A percentile compares a stretch with the other conserved stretches of the same genome.
phyloP scores from a whole-genome alignment of 2,329 filamentous ascomycete genomes.

The Sordariomycetes sp. region DNA sequence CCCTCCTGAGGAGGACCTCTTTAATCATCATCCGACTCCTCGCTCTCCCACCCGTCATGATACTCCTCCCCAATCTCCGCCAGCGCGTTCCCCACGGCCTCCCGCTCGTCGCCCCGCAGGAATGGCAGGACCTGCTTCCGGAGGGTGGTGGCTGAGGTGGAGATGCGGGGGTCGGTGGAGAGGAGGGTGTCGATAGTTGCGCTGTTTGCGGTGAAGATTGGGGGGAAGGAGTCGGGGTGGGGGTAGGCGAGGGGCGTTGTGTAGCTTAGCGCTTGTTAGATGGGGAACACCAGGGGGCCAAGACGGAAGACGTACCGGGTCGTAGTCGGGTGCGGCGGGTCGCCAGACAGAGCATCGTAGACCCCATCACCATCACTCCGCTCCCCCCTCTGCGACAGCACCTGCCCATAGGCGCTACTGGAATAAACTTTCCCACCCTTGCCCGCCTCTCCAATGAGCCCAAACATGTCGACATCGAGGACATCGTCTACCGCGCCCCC shows the following conservation, averaged over 20 bases:
- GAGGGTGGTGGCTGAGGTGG: conserved; percentile 51
- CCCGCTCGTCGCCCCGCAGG: conserved; percentile 65
- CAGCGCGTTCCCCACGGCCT: conserved; percentile 68
- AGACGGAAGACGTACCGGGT: not conserved
- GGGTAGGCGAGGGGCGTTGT: conserved; percentile 52
- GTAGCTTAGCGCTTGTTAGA: no score
- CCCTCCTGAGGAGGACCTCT: not conserved
- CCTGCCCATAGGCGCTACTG: not conserved
- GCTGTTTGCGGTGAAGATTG: conserved; percentile 42
- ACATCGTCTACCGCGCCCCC: conserved; percentile 11
- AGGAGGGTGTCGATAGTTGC: conserved; percentile 46
- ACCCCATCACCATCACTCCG: not conserved
- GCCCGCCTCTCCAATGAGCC: conserved; percentile 4
- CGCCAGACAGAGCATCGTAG: not conserved
- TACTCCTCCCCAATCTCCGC: conserved; percentile 79
- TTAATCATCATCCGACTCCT: conserved; percentile 52
- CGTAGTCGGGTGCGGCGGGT: not conserved
- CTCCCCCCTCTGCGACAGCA: conserved; percentile 2
- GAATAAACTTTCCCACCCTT: not conserved
- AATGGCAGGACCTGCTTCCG: conserved; percentile 50
- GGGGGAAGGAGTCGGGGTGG: conserved; percentile 71
- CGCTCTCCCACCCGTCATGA: conserved; percentile 75
- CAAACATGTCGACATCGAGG: conserved; percentile 10
- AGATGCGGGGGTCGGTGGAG: conserved; percentile 64
- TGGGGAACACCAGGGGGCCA: no score